phyloP scores from a whole-genome alignment of 768 basidiomycete genomes.

The Lactifluus subvellereus region DNA sequence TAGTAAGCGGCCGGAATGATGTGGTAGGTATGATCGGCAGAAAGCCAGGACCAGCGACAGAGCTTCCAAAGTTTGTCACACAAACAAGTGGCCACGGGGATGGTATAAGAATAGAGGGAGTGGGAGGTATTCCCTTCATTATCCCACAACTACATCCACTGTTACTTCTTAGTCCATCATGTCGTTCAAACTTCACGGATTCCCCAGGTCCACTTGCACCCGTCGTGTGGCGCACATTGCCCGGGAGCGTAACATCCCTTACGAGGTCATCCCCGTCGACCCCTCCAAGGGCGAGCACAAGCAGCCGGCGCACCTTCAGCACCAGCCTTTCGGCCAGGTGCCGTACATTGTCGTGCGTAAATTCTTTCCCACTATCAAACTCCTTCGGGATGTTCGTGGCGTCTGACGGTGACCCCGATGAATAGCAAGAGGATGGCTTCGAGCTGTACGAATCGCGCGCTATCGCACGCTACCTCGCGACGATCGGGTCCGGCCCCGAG shows the following conservation, averaged over 20 bases:
- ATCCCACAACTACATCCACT: background rate
- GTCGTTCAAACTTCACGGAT: slow-evolving; percentile 4
- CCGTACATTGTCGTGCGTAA: slow-evolving; percentile 11
- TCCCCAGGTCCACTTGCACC: background rate
- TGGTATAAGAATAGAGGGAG: no score
- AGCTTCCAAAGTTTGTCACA: no score
- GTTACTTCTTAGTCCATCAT: background rate
- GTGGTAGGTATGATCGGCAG: no score
- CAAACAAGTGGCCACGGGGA: no score
- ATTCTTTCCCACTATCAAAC: background rate
- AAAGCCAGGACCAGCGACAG: no score
- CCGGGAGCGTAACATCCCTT: slow-evolving; percentile 10
- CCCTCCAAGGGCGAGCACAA: background rate
- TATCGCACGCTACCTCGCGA: slow-evolving; percentile 26
- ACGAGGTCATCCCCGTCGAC: background rate
- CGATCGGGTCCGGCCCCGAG: slow-evolving; percentile 26
- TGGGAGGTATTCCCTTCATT: no score
- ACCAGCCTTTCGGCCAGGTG: slow-evolving; percentile 20
- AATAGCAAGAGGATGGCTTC: slow-evolving; percentile 28
- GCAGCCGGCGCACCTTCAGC: background rate
- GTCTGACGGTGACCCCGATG: background rate
- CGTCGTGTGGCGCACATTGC: slow-evolving; percentile 14
- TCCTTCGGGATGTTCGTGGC: background rate
- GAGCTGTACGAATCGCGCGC: slow-evolving; percentile 30
- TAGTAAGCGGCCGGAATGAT: no score